Evolutionary conservation across 2,329 filamentous ascomycete species (phyloP), one percentile per base, ranked within the genome.

Genomic region (Colletotrichum lindemuthianum): DNA sequence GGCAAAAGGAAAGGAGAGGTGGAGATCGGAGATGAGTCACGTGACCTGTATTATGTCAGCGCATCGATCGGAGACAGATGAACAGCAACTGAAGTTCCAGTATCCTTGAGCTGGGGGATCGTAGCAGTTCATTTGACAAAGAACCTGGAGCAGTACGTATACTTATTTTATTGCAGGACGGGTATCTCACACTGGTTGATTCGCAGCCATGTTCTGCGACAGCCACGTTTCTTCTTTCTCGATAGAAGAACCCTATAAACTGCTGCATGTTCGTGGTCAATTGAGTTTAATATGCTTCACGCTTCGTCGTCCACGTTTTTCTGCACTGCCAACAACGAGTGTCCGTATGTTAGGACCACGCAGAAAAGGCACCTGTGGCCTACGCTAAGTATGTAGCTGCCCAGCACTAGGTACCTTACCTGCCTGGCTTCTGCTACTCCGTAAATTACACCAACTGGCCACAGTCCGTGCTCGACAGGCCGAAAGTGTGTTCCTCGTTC

Each of bases 221-320:
- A 61, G 34, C 40, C 32, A 39, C 47, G 58, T 48, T 65, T 61
- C n/a, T n/a, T n/a, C n/a, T n/a, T n/a, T n/a, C 58, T 63, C 45
- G 15, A 52, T 12, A 41, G 6, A 16, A 40, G 32, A 16, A 44
- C 33, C 33, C 48, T 40, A 39, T 34, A 41, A 53, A 24, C 33
- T 33, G 16, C 33, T 15, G 13, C 12, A 10, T 41, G 8, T n/a
- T 36, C 34, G 3, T n/a, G 3, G 12, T 51, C 32, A 45, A 51
- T 34, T 39, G 6, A 16, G 51, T 48, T 65, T 41, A 51, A 24
- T 39, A 6, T 15, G 51, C 43, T 65, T 41, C 45, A 36, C 24
- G 39, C 47, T 2, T 13, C 36, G 8, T 15, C 24, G 24, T 8
- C 32, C 13, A 9, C 13, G 15, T 34, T 9, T n/a, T 11, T 33